Evolutionary conservation across 768 basidiomycete species (phyloP).

Genomic region (Xerocomus brunneocitrinus): DNA sequence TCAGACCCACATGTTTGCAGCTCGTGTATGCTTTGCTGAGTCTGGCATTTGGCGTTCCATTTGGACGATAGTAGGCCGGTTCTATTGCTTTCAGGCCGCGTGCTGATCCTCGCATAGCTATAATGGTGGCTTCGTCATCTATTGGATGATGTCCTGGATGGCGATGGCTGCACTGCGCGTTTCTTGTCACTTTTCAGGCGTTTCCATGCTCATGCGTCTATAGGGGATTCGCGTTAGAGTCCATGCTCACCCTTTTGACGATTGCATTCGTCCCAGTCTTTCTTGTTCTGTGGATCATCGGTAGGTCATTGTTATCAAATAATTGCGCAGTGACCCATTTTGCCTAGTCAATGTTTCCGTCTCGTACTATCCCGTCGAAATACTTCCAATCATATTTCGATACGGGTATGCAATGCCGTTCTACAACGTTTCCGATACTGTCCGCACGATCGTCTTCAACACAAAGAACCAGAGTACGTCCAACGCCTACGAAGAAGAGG

Average conservation of each 20-base stretch:
- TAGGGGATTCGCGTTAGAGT: constrained; percentile 60
- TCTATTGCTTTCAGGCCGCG: background rate
- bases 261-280: constrained; percentile 52
- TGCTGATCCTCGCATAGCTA: constrained; percentile 30
- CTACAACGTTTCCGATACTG: constrained; percentile 61
- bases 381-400: constrained; percentile 52
- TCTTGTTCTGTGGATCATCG: constrained; percentile 61
- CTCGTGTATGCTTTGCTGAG: constrained; percentile 57
- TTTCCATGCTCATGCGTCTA: background rate
- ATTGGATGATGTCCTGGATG: constrained; percentile 62
- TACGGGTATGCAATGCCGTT: constrained; percentile 73
- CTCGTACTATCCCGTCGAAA: constrained; percentile 51
- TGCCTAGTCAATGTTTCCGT: constrained; percentile 54
- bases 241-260: constrained; percentile 54
- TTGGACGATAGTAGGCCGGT: constrained; percentile 40
- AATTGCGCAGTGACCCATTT: background rate
- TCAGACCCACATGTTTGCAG: constrained; percentile 25
- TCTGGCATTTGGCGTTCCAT: constrained; percentile 55
- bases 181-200: background rate
- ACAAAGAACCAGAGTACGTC: constrained; percentile 56
- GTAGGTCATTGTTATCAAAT: constrained; percentile 25
- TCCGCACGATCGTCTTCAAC: constrained; percentile 59
- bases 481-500: background rate
- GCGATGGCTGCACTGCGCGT: constrained; percentile 56
- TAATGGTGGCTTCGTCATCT: constrained; percentile 54